Evolutionary conservation across 2,329 filamentous ascomycete species (phyloP), one percentile per base, ranked within the genome.

Genomic region (Dactylellina leptospora): DNA sequence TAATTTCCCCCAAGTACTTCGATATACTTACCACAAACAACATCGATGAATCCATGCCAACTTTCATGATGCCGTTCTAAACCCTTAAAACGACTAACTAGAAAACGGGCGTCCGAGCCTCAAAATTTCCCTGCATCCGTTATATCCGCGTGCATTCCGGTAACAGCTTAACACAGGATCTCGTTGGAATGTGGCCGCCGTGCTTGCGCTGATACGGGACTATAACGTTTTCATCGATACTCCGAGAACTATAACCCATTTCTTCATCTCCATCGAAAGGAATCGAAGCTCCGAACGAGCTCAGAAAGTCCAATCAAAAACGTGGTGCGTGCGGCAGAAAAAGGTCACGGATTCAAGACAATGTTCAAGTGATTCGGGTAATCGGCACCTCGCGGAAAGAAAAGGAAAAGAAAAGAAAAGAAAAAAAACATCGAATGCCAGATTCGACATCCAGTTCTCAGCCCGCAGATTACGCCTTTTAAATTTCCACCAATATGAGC

Each of bases 401-500:
- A 55, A 55, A 55, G 10, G 22, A 42, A 25, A 53, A 51, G 16
- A 5, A 51, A 33, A 23, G 40, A 54, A 54, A n/a, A 23, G 23
- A 38, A 53, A 51, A 11, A 5, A 38, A 20, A 20, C 28, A 20
- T 18, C 16, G 5, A 38, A 3, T 20, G 18, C 11, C 16, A 8
- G 11, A 30, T 33, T 28, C 38, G 9, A 6, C 22, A 13, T 2
- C n/a, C 27, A 9, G 25, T 4, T 27, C n/a, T 33, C 5, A 33
- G n/a, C 27, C 47, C 27, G 13, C 25, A 18, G 9, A 13, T 51
- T 33, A 27, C 2, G 3, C 9, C 3, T 10, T 33, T n/a, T 51
- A 47, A 63, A 63, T 63, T 55, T 63, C 59, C 59, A 63, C 59
- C 59, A 63, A 63, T 63, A 63, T 55, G 38, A 55, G 23, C 30